Percentiles rank a stretch among this genome's conserved stretches.
phyloP scores from a whole-genome alignment of 108 stramenopile genomes.

The Craspedostauros australis region DNA sequence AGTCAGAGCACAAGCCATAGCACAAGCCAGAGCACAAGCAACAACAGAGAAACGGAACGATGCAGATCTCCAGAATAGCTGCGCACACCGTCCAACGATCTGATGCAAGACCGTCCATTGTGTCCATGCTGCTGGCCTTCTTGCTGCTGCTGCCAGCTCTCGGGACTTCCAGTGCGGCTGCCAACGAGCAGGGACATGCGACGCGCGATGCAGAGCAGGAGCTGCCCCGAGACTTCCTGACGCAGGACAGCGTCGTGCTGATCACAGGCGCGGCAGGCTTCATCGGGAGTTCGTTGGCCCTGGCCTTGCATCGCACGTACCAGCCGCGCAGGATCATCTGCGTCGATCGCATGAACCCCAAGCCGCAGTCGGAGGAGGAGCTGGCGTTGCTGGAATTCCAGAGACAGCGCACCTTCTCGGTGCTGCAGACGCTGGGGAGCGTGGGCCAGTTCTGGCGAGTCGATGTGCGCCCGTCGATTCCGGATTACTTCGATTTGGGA shows the following conservation, averaged over 20 bases:
- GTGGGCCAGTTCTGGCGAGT: constrained; percentile 54
- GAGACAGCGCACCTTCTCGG: constrained; percentile 66
- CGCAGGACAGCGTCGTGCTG: constrained; percentile 55
- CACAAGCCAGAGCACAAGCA: not conserved
- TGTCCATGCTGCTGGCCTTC: not conserved
- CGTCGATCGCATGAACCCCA: constrained; percentile 48
- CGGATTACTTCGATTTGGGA: constrained; percentile 77
- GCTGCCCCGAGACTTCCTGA: constrained; percentile 12
- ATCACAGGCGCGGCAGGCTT: constrained; percentile 82
- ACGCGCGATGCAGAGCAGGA: no score
- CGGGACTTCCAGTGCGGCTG: not conserved
- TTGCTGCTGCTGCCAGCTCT: not conserved
- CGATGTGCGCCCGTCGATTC: constrained; percentile 76
- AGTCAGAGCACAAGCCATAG: no score
- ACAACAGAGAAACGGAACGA: not conserved
- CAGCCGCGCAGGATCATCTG: constrained; percentile 44
- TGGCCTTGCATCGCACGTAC: constrained; percentile 75
- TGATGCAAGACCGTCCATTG: not conserved
- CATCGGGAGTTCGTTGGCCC: constrained; percentile 68
- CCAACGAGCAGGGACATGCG: constrained; percentile 1
- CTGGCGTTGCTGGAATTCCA: constrained; percentile 65
- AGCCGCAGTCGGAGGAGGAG: constrained; percentile 37
- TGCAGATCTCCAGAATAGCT: not conserved
- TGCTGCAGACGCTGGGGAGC: constrained; percentile 49
- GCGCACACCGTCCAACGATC: not conserved